These are phyloP conservation scores for Chlorencoelia australis DNA, from an alignment of 2,329 filamentous ascomycete genomes.

Conservation along the genomic window DNA sequence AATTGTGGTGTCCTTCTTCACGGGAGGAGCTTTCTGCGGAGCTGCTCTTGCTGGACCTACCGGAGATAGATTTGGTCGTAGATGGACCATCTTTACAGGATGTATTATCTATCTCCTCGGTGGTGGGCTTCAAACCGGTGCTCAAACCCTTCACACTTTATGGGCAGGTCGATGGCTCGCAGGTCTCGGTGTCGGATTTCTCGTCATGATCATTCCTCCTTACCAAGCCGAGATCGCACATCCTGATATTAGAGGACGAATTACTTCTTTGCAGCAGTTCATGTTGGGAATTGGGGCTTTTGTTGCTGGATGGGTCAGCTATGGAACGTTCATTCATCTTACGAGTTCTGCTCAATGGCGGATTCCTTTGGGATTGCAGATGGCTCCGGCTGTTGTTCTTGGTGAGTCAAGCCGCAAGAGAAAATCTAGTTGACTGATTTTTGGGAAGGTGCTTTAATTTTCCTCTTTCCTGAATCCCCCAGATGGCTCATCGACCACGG, in stretches of 20 bases:
- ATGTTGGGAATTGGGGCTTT: slow-evolving; percentile 72
- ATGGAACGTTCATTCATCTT: slow-evolving; percentile 37
- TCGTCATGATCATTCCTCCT: slow-evolving; percentile 10
- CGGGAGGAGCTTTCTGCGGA: slow-evolving; percentile 46
- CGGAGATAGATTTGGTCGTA: slow-evolving; percentile 58
- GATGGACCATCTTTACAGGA: slow-evolving; percentile 63
- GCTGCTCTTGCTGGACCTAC: slow-evolving; percentile 41
- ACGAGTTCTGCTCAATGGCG: slow-evolving; percentile 28
- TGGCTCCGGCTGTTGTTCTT: slow-evolving; percentile 46
- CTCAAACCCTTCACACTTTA: slow-evolving; percentile 46
- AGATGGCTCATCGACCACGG: slow-evolving; percentile 56
- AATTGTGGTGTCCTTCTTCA: slow-evolving; percentile 69
- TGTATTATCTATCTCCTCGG: slow-evolving; percentile 62
- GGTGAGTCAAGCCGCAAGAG: slow-evolving; percentile 24
- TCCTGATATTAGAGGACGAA: slow-evolving; percentile 60
- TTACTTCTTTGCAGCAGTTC: slow-evolving; percentile 71
- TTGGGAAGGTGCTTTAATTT: slow-evolving; percentile 41
- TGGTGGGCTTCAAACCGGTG: slow-evolving; percentile 63
- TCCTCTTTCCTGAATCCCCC: slow-evolving; percentile 55
- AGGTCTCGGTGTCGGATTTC: slow-evolving; percentile 45
- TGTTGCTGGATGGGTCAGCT: slow-evolving; percentile 63
- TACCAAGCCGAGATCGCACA: slow-evolving; percentile 67
- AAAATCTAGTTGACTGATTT: background rate
- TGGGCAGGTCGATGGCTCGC: slow-evolving; percentile 62
- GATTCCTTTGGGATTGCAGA: slow-evolving; percentile 40